Evolutionary conservation across 768 basidiomycete genomes (phyloP).

Genomic region (Glaciozyma antarctica): DNA sequence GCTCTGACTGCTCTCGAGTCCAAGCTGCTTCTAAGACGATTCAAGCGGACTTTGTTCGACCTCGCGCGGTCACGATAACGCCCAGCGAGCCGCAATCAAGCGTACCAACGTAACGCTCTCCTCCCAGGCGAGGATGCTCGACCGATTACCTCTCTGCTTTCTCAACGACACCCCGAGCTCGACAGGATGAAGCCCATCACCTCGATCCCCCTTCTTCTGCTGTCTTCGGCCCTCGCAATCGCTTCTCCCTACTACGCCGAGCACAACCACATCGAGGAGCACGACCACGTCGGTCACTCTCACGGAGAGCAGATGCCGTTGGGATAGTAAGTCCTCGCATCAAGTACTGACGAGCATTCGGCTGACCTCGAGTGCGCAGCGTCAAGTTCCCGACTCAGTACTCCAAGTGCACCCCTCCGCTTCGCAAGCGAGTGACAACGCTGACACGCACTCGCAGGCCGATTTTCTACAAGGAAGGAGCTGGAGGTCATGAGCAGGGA

Average conservation of each 20-base stretch:
- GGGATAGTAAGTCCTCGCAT: not conserved
- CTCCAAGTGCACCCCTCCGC: not conserved
- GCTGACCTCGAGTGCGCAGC: not conserved
- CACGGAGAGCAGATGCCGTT: constrained; percentile 6
- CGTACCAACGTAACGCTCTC: not conserved
- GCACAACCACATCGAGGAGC: not conserved
- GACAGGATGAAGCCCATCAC: not conserved
- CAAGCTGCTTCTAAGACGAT: too few species aligned
- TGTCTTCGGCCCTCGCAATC: not conserved
- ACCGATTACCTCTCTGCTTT: too few species aligned
- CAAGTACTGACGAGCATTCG: too few species aligned
- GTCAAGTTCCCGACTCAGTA: not conserved
- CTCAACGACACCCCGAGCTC: too few species aligned
- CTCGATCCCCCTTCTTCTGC: not conserved
- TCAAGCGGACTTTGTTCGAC: too few species aligned
- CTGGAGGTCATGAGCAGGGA: not conserved
- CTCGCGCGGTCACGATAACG: not conserved
- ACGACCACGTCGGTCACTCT: not conserved
- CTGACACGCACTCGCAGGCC: too few species aligned
- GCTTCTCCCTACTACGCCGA: not conserved
- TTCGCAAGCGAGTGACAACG: too few species aligned
- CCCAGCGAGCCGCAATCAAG: not conserved
- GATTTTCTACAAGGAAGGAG: constrained; percentile 1
- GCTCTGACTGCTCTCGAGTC: not conserved
- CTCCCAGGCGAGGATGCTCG: too few species aligned